phyloP scores from a whole-genome alignment of 768 basidiomycete genomes.

The Suillus fuscotomentosus region DNA sequence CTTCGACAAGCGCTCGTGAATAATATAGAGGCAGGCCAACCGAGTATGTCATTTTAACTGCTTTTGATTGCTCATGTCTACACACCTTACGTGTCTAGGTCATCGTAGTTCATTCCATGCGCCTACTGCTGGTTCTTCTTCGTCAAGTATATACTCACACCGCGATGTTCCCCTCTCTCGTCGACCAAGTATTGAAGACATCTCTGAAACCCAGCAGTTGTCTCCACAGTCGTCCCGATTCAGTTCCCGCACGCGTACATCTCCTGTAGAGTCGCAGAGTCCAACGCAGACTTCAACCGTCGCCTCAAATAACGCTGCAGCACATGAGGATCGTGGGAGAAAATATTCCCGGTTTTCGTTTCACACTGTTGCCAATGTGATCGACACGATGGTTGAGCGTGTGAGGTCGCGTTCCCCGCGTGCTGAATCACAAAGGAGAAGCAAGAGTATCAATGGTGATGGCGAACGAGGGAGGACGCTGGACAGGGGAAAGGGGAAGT shows the following conservation, averaged over 20 bases:
- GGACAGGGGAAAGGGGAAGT: conserved; percentile 24
- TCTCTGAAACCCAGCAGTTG: conserved; percentile 33
- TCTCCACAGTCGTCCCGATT: background rate
- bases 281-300: background rate
- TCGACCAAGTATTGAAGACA: conserved; percentile 36
- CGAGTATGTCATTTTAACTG: conserved; percentile 3
- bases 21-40: conserved; percentile 9
- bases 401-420: conserved; percentile 47
- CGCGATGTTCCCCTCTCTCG: conserved; percentile 28
- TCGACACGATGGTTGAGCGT: conserved; percentile 39
- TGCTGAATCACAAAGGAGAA: conserved; percentile 13
- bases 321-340: conserved; percentile 25
- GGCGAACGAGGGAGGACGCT: conserved; percentile 28
- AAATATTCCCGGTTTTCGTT: conserved; percentile 49
- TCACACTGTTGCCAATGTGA: conserved; percentile 44
- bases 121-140: conserved; percentile 1
- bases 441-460: conserved; percentile 9
- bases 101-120: background rate
- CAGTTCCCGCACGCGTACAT: conserved; percentile 2
- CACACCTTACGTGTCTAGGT: background rate
- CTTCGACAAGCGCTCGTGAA: conserved; percentile 15
- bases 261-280: background rate
- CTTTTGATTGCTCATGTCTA: background rate
- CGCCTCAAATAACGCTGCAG: background rate
- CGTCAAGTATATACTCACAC: conserved; percentile 7